Evolutionary conservation across 164 flowering plant genomes (phyloP), one percentile per base, ranked within the genome.

Genomic region (Annona squamosa): DNA sequence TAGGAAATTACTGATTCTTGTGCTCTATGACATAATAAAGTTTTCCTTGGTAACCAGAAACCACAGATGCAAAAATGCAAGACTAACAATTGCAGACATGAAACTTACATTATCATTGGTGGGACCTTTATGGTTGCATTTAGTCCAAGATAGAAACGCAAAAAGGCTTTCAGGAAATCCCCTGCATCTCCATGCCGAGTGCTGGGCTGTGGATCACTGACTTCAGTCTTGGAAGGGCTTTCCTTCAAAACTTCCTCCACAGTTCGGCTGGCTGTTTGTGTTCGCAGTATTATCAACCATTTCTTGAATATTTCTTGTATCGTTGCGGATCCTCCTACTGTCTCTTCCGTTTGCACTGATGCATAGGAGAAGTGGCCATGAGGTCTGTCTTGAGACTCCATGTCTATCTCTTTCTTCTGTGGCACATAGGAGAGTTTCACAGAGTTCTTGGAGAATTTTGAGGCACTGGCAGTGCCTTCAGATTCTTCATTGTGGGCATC

Each of bases 71-170:
- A 46, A 46, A 2, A 18, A 45, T 10, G 37, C 4, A 5, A 4
- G 46, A 44, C 56, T 68, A 18, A 3, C 19, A 18, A 69, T 5
- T 45, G 68, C 43, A 65, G 44, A 73, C 18, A 37, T 47, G 44
- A 72, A 45, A 82, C 98, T 90, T 86, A 91, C 98, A 94, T 87
- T 48, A 91, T 76, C 70, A 89, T 66, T 43, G 86, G 73, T 16
- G 97, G 94, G 71, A 91, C 75, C 81, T 86, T 92, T 73, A 92
- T 74, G 9, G 88, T 77, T 61, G 87, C 84, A 84, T 92, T 92
- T 79, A 91, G 75, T 67, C 80, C 78, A 80, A 84, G 70, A 77
- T 92, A 85, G 81, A 73, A 79, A 78, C 74, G 65, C 81, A 82
- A 85, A 59, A 79, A 84, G 4, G 80, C 82, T 81, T 84, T 89